These are phyloP conservation scores for Xylariaceae sp. DNA, from an alignment of 2,329 filamentous ascomycete genomes.

Conservation along the genomic window DNA sequence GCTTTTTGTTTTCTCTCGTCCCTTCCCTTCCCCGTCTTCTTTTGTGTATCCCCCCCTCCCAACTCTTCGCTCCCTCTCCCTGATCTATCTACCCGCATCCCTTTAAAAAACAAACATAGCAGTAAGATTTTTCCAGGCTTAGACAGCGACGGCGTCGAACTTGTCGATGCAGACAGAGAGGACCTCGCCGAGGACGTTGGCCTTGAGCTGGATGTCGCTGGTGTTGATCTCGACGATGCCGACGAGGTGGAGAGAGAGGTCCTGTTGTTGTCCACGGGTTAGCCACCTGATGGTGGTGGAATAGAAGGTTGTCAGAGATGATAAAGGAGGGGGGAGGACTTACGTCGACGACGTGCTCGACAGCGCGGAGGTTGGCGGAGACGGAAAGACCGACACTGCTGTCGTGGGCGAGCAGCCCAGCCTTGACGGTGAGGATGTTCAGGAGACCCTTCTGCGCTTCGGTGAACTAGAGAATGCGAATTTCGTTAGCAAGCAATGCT, in stretches of 20 bases:
- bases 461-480: constrained; percentile 6
- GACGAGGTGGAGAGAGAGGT: background rate
- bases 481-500: background rate
- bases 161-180: constrained; percentile 11
- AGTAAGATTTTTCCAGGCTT: background rate
- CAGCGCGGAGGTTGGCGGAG: constrained; percentile 8
- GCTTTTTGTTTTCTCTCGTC: no score
- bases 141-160: constrained; percentile 5
- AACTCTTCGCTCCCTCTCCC: no score
- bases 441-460: constrained; percentile 11
- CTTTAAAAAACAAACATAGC: no score
- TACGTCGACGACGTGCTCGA: constrained; percentile 12
- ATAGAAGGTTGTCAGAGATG: background rate
- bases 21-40: no score
- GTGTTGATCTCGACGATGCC: background rate
- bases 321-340: background rate
- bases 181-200: constrained; percentile 10
- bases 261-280: background rate
- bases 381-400: constrained; percentile 9
- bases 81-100: no score
- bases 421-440: constrained; percentile 17
- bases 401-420: constrained; percentile 6
- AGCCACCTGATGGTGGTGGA: background rate
- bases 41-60: no score
- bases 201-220: constrained; percentile 6